Percentiles rank a stretch among this genome's conserved stretches.
Evolutionary conservation across 2,329 filamentous ascomycete species (phyloP).

Genomic region (Epichloe bromicola): DNA sequence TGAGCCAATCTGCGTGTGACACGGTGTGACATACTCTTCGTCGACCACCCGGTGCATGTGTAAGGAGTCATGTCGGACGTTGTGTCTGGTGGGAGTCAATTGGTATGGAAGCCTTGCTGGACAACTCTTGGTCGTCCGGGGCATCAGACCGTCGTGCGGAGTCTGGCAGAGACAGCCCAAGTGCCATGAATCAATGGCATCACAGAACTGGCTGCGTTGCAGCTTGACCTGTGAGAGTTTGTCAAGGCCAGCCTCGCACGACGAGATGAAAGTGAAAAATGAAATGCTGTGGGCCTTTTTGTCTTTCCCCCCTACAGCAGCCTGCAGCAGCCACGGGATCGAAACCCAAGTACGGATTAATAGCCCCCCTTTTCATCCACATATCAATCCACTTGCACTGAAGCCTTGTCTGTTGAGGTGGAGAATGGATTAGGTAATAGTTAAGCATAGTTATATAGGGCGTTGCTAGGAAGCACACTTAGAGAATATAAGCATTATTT

Average conservation of each 20-base stretch:
- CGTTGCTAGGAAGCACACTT: too few species aligned
- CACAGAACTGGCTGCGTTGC: background rate
- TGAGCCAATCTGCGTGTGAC: background rate
- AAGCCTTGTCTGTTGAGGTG: too few species aligned
- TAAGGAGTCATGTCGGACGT: background rate
- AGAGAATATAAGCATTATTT: too few species aligned
- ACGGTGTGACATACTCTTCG: background rate
- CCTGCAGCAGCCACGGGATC: background rate
- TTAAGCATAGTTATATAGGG: too few species aligned
- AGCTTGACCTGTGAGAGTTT: background rate
- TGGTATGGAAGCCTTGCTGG: background rate
- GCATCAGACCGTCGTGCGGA: background rate
- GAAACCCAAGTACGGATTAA: background rate
- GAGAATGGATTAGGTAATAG: too few species aligned
- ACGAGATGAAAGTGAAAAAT: background rate
- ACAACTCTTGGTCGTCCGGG: background rate
- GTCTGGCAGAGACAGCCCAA: background rate
- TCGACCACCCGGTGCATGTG: background rate
- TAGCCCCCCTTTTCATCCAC: background rate
- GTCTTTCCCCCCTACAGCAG: background rate
- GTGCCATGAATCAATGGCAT: background rate
- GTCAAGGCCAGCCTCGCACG: background rate
- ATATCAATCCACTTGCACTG: background rate
- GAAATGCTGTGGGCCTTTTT: background rate
- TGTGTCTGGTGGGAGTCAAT: background rate